A percentile compares a stretch with the other conserved stretches of the same genome.
Evolutionary conservation across 306 rosid genomes (phyloP).

Genomic region (Malus sieversii): DNA sequence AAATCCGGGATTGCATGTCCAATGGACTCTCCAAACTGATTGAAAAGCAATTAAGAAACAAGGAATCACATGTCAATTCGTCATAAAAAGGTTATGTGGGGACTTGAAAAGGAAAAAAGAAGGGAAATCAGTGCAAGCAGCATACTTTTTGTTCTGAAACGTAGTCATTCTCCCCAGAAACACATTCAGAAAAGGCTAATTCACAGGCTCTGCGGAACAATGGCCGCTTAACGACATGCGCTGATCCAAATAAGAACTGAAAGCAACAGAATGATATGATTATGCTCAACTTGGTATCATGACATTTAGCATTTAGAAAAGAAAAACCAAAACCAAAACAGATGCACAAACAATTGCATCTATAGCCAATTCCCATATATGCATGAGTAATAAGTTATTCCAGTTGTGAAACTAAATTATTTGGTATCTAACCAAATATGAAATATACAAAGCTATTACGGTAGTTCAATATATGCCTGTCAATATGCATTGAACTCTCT

Average conservation of each 20-base stretch:
- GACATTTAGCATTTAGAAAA: not conserved
- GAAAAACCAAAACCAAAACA: not conserved
- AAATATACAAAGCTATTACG: not conserved
- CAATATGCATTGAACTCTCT: not conserved
- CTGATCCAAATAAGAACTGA: slow-evolving; percentile 75
- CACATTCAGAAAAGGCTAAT: slow-evolving; percentile 52
- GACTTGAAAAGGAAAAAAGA: not conserved
- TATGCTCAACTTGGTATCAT: not conserved
- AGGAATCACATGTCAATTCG: slow-evolving; percentile 16
- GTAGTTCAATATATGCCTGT: not conserved
- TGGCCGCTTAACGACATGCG: slow-evolving; percentile 50
- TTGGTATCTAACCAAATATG: not conserved
- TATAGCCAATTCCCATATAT: not conserved
- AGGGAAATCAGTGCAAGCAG: not conserved
- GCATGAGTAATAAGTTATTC: not conserved
- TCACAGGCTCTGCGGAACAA: slow-evolving; percentile 68
- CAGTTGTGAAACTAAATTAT: not conserved
- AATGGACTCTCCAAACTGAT: slow-evolving; percentile 56
- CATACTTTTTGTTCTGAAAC: slow-evolving; percentile 51
- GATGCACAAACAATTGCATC: not conserved
- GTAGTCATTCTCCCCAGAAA: slow-evolving; percentile 32
- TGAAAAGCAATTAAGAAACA: slow-evolving; percentile 7
- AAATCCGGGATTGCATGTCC: slow-evolving; percentile 41
- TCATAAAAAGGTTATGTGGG: slow-evolving; percentile 2
- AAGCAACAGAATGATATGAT: not conserved